Percentiles rank a stretch among this genome's conserved stretches.
Conservation (phyloP, 2,329 filamentous ascomycete genomes). For the Claviceps cyperi region DNA sequence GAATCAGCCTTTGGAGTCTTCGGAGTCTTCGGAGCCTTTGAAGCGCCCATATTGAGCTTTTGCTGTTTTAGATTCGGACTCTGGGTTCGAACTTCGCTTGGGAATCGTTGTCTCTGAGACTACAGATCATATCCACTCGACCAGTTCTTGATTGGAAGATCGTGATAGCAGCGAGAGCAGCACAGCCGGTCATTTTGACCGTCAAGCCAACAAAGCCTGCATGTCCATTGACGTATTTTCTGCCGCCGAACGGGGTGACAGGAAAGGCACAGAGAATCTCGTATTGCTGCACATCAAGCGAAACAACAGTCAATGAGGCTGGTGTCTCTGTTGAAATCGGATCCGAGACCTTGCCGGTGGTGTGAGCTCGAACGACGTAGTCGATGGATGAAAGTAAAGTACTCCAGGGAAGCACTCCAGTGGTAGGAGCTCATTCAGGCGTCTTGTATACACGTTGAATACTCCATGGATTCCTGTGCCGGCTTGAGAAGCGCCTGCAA, state of each 20-base stretch:
- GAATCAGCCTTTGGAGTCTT: too few relatives aligned
- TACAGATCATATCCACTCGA: slow-evolving; percentile 49
- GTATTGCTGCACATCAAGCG: slow-evolving; percentile 52
- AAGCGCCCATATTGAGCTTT: too few relatives aligned
- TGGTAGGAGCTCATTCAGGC: slow-evolving; percentile 53
- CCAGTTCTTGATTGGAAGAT: slow-evolving; percentile 41
- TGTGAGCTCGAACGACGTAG: slow-evolving; percentile 65
- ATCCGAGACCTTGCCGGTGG: slow-evolving; percentile 44
- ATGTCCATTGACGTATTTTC: slow-evolving; percentile 22
- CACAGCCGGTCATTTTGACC: slow-evolving; percentile 80
- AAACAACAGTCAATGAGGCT: slow-evolving; percentile 42
- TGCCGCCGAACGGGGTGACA: slow-evolving; percentile 39
- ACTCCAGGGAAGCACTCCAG: slow-evolving; percentile 63
- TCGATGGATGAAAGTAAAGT: slow-evolving; percentile 28
- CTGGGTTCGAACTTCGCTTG: too few relatives aligned
- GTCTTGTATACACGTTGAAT: slow-evolving; percentile 61
- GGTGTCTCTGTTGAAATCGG: slow-evolving; percentile 30
- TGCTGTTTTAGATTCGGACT: too few relatives aligned
- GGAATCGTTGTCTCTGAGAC: slow-evolving; percentile 62
- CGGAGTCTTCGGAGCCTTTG: too few relatives aligned
- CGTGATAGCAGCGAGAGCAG: slow-evolving; percentile 53
- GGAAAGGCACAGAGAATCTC: slow-evolving; percentile 71
- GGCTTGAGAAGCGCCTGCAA: slow-evolving; percentile 34
- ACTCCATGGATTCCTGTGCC: slow-evolving; percentile 68
- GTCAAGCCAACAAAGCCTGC: slow-evolving; percentile 65